phyloP scores from a whole-genome alignment of 208 protist genomes.

The Leptomonas pyrrhocoris region DNA sequence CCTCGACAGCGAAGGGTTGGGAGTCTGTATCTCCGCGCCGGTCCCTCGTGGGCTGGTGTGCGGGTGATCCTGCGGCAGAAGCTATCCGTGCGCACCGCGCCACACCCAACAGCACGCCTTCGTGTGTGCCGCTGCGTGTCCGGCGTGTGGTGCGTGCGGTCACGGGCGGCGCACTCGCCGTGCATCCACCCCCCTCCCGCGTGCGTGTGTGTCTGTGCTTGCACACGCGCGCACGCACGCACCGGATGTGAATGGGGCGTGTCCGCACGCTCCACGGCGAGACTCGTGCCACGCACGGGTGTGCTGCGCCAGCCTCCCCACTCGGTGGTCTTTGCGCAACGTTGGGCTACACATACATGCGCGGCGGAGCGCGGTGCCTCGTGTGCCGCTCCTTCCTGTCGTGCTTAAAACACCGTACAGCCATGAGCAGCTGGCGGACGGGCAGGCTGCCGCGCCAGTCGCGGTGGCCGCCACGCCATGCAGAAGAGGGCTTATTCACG shows the following conservation, averaged over 20 bases:
- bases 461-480: constrained; percentile 33
- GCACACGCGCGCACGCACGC: neutral
- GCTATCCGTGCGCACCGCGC: constrained; percentile 22
- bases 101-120: constrained; percentile 8
- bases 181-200: constrained; percentile 23
- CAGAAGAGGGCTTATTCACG: constrained; percentile 31
- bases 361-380: neutral
- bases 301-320: constrained; percentile 31
- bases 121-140: constrained; percentile 3
- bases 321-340: constrained; percentile 30
- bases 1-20: constrained; percentile 23
- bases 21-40: constrained; percentile 29
- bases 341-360: constrained; percentile 26
- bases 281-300: constrained; percentile 23
- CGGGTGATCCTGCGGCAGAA: constrained; percentile 32
- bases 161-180: constrained; percentile 30
- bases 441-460: constrained; percentile 20
- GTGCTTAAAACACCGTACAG: constrained; percentile 24
- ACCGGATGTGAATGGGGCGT: constrained; percentile 19
- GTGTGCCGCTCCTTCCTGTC: constrained; percentile 3
- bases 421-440: constrained; percentile 33
- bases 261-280: constrained; percentile 19
- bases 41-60: constrained; percentile 25
- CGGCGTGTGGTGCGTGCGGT: constrained; percentile 9
- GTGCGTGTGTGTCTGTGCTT: neutral